phyloP scores from a whole-genome alignment of 352 stramenopile species.

The Globisporangium nodosum region DNA sequence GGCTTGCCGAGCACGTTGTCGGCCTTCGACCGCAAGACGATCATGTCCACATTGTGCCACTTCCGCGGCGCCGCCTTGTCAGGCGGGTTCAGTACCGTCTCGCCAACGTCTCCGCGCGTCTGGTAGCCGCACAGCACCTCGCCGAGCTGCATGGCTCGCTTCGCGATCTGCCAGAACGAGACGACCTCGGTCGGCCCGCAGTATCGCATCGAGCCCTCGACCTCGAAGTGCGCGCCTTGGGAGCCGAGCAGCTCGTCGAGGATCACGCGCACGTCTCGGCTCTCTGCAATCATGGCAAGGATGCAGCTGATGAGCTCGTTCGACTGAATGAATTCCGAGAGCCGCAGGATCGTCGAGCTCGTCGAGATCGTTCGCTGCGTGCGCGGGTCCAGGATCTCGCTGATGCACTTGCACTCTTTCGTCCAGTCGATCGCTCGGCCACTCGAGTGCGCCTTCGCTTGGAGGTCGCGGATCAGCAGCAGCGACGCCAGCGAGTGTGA shows the following conservation, averaged over 20 bases:
- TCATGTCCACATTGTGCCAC: slow-evolving; percentile 59
- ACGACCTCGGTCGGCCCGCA: slow-evolving; percentile 42
- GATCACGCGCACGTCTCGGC: slow-evolving; percentile 73
- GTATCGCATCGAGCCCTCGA: slow-evolving; percentile 57
- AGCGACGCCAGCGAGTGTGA: slow-evolving; percentile 81
- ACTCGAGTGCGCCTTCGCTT: slow-evolving; percentile 18
- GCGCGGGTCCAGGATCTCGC: slow-evolving; percentile 82
- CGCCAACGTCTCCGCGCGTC: slow-evolving; percentile 26
- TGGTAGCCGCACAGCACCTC: slow-evolving; percentile 84
- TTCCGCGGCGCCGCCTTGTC: slow-evolving; percentile 35
- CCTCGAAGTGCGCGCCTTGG: slow-evolving; percentile 66
- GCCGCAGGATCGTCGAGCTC: slow-evolving; percentile 59
- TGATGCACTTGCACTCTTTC: slow-evolving; percentile 68
- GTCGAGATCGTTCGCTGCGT: slow-evolving; percentile 81
- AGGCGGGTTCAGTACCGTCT: slow-evolving; percentile 71
- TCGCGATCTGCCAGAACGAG: slow-evolving; percentile 79
- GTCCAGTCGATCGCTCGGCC: slow-evolving; percentile 10
- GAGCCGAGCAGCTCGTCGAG: slow-evolving; percentile 72
- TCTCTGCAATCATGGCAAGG: slow-evolving; percentile 86
- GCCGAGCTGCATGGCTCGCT: slow-evolving; percentile 38
- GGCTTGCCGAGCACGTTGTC: slow-evolving; percentile 17
- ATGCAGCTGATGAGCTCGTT: slow-evolving; percentile 85
- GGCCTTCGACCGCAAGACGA: slow-evolving; percentile 51
- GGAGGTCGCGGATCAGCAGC: slow-evolving; percentile 80
- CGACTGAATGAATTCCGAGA: slow-evolving; percentile 86